Base-by-base conservation (phyloP, 345 rosid species). In the Rhodamnia rubescens region DNA sequence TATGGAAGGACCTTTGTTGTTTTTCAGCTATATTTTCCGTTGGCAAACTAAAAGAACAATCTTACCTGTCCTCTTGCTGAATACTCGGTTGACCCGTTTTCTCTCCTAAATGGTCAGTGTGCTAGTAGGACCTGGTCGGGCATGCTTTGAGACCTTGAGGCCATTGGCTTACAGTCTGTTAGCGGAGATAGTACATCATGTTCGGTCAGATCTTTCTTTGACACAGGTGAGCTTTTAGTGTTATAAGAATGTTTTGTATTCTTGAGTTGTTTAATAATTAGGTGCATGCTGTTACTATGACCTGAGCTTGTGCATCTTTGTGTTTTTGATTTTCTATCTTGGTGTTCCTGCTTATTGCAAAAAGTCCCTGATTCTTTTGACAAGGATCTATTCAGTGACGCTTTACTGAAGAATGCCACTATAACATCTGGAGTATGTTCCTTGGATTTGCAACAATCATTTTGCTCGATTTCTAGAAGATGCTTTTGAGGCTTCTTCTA, bases 171-270 rank as follows among this genome's bases (percentile, higher is more conserved):
- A 97, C 91, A 97, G 99, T 91, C 89, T 97, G 82, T 91, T 97
- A 40, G 99, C 99, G 21, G 99, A 97, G 92, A 97, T 97, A 74
- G 99, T 97, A 86, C 99, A 97, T 91, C 99, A 97, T 88, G 99
- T 97, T 90, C 95, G 99, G 36, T 93, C 88, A 18, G 99, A 95
- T 40, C 98, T 97, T 84, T 93, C 98, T 87, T 90, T 96, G 81
- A 88, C 94, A 42, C 99, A 97, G 99, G 99, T 95, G 52, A 82
- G 86, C 57, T 47, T 87, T 51, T 83, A 51, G 26, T 5, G 22
- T 24, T 82, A 51, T 81, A 7, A 9, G 59, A 83, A 56, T 74
- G 13, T 42, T 22, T 40, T 29, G 42, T 69, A 36, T 83, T 21
- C 61, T 32, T 44, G 75, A 83, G 58, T 83, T 83, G 44, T 83